Evolutionary conservation across 441 rosid genomes (phyloP), one percentile per base, ranked within the genome.

Genomic region (Syzygium syzygioides): DNA sequence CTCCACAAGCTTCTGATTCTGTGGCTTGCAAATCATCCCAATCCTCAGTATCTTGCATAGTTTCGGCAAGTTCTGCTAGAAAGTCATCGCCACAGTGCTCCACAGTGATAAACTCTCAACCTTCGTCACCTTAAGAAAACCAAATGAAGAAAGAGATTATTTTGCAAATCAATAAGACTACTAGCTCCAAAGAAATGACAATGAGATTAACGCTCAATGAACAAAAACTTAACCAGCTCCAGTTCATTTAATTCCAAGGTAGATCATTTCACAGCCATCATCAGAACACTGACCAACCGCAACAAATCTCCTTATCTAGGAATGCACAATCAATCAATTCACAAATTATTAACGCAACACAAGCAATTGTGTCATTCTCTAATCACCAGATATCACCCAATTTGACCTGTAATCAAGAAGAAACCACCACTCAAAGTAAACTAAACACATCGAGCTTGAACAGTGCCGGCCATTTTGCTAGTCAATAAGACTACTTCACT

Each of bases 241-340:
- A 0, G 30, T 59, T 3, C 0, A 59, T 59, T 23, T 14, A 59
- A 25, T 10, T 26, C 64, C 30, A 1, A 57, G 6, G n/a, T 11
- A 25, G 62, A 26, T 15, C 3, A 59, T 11, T 59, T 14, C 6
- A 59, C 0, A 59, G 64, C n/a, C n/a, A 59, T 26, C n/a, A 9
- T 25, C 6, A 25, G 64, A 26, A 12, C 4, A 0, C 1, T 1
- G 1, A 26, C 64, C 2, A 2, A 59, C 30, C 2, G 1, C 14
- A 25, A 59, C 4, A 59, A 26, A 57, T 57, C 62, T 25, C 64
- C n/a, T 26, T 4, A 0, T 26, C 45, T 11, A 2, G 1, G 0
- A 57, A 25, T 57, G 62, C 6, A 4, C 62, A 57, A 57, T 57
- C n/a, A 12, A 25, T 57, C 62, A 1, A 56, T 20, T 4, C 4